These are phyloP conservation scores for Eragrostis nindensis DNA, from an alignment of 176 grass and related monocot genomes.

Conservation along the genomic window DNA sequence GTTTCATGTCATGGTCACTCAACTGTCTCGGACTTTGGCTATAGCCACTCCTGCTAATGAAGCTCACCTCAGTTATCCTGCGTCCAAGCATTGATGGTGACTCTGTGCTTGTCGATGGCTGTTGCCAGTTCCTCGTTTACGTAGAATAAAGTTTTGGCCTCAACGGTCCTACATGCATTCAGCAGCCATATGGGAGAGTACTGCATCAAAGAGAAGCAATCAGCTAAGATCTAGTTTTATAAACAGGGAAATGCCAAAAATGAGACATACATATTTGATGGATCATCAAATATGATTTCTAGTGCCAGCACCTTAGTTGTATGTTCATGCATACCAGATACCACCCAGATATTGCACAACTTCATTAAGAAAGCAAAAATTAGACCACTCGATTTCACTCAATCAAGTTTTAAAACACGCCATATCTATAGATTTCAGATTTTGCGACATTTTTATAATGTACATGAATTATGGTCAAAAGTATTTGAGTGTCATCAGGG, in stretches of 20 bases:
- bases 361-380: not conserved
- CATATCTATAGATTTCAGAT: not conserved
- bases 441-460: not conserved
- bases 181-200: not conserved
- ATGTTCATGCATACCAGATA: not conserved
- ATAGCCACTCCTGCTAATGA: not conserved
- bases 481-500: not conserved
- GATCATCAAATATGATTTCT: not conserved
- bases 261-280: not conserved
- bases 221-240: not conserved
- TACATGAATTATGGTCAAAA: not conserved
- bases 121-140: not conserved
- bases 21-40: not conserved
- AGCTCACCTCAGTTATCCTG: not conserved
- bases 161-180: not conserved
- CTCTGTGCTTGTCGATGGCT: conserved; percentile 9
- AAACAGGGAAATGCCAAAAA: not conserved
- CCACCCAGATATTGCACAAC: not conserved
- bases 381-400: not conserved
- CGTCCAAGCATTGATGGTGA: conserved; percentile 14
- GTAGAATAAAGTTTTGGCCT: not conserved
- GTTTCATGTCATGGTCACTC: conserved; percentile 14
- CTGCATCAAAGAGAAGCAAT: not conserved
- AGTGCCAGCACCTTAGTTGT: not conserved
- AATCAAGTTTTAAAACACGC: not conserved